Evolutionary conservation across 2,329 filamentous ascomycete genomes (phyloP).

Genomic region (Aspergillus luchuensis): DNA sequence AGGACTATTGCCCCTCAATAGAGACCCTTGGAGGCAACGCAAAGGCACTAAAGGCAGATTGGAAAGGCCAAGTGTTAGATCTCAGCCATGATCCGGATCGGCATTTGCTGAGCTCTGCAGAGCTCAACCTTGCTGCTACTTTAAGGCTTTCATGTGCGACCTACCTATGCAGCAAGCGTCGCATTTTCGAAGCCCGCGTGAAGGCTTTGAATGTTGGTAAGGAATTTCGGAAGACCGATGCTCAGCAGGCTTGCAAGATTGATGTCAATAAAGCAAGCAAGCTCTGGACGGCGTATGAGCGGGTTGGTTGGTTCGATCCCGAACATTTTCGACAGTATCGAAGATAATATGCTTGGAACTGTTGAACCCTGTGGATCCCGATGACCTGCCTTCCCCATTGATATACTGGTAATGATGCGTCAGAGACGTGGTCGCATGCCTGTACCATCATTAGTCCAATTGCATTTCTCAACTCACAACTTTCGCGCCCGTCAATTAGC

Average conservation of each 20-base stretch:
- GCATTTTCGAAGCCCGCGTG: constrained; percentile 79
- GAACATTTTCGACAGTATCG: constrained; percentile 51
- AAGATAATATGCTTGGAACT: constrained; percentile 25
- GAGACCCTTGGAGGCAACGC: constrained; percentile 65
- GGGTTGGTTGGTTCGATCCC: constrained; percentile 76
- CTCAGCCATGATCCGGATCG: constrained; percentile 71
- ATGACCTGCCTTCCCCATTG: neutral
- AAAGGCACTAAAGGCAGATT: constrained; percentile 79
- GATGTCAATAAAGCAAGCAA: constrained; percentile 97
- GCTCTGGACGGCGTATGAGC: constrained; percentile 85
- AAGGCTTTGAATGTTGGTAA: constrained; percentile 68
- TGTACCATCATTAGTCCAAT: neutral
- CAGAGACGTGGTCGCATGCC: constrained; percentile 13
- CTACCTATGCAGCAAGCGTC: constrained; percentile 89
- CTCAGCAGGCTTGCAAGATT: constrained; percentile 95
- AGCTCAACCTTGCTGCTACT: constrained; percentile 73
- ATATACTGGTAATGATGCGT: constrained; percentile 5
- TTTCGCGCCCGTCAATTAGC: neutral
- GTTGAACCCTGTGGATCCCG: neutral
- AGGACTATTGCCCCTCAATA: constrained; percentile 71
- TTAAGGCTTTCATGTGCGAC: constrained; percentile 82
- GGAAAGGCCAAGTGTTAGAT: constrained; percentile 80
- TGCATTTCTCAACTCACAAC: neutral
- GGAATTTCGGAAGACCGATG: constrained; percentile 92
- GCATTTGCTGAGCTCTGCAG: constrained; percentile 73